These are phyloP conservation scores for Ceratocystis alfenasii DNA, from an alignment of 2,329 filamentous ascomycete species.

Conservation along the genomic window DNA sequence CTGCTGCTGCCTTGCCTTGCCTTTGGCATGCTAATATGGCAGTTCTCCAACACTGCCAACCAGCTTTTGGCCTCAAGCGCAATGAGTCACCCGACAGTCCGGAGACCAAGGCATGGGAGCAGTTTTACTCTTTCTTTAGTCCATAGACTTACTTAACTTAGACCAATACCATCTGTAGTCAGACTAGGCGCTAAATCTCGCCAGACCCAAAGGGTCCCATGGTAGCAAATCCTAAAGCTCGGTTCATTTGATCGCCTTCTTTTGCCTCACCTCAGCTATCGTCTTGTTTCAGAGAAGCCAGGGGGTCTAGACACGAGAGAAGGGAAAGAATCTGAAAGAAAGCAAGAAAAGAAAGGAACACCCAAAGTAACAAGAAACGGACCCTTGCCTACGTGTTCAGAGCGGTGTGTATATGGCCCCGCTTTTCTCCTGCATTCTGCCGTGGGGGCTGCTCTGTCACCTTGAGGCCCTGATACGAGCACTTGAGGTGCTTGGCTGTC, in stretches of 20 bases:
- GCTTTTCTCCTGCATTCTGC: background rate
- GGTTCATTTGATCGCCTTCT: background rate
- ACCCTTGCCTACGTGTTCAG: background rate
- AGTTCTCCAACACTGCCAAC: too few species aligned
- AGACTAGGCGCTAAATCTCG: background rate
- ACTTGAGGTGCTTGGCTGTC: background rate
- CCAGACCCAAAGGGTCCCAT: background rate
- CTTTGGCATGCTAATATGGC: too few species aligned
- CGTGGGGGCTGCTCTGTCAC: background rate
- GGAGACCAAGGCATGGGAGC: too few species aligned
- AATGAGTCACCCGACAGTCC: too few species aligned
- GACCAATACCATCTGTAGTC: background rate
- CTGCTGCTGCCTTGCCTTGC: too few species aligned
- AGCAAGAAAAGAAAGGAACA: constrained; percentile 11
- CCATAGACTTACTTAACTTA: too few species aligned
- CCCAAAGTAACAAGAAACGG: background rate
- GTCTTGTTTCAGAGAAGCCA: background rate
- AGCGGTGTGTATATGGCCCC: background rate
- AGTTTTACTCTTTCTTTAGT: too few species aligned
- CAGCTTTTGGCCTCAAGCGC: too few species aligned
- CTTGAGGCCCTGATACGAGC: background rate
- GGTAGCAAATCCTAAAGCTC: constrained; percentile 8
- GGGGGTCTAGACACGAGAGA: background rate
- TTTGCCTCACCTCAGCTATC: background rate
- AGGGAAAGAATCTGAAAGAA: background rate